phyloP scores from a whole-genome alignment of 1,284 basidiomycete genomes.

The Tremellales sp. region DNA sequence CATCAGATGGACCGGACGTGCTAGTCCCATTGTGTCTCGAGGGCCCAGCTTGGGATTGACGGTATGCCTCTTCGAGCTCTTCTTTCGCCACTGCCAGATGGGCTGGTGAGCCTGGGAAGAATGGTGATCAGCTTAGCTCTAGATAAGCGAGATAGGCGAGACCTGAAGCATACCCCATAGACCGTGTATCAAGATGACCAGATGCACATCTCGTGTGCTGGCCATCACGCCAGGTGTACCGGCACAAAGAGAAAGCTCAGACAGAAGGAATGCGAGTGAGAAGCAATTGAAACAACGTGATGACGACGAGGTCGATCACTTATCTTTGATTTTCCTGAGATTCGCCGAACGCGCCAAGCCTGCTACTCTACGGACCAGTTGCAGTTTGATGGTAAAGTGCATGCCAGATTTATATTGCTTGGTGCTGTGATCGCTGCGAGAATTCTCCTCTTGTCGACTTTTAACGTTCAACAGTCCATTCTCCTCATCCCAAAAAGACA shows the following conservation, averaged over 20 bases:
- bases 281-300: neutral
- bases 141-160: no score
- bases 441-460: neutral
- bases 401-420: neutral
- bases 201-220: conserved; percentile 26
- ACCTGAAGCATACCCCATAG: conserved; percentile 38
- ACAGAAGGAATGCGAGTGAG: neutral
- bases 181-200: conserved; percentile 46
- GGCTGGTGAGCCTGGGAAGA: conserved; percentile 28
- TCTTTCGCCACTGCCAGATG: conserved; percentile 37
- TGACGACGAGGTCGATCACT: no score
- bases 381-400: neutral
- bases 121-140: neutral
- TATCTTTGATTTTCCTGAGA: no score
- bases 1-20: conserved; percentile 13
- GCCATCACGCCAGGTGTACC: neutral
- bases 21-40: conserved; percentile 1
- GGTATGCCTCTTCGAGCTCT: conserved; percentile 28
- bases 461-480: no score
- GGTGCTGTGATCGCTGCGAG: neutral
- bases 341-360: no score
- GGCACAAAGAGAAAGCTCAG: neutral
- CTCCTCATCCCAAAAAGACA: neutral
- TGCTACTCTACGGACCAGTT: neutral
- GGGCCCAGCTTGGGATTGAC: neutral